Percentiles rank a stretch among this genome's conserved stretches.
Evolutionary conservation across 2,329 filamentous ascomycete genomes (phyloP).

Genomic region (Tympanopsis confertula): DNA sequence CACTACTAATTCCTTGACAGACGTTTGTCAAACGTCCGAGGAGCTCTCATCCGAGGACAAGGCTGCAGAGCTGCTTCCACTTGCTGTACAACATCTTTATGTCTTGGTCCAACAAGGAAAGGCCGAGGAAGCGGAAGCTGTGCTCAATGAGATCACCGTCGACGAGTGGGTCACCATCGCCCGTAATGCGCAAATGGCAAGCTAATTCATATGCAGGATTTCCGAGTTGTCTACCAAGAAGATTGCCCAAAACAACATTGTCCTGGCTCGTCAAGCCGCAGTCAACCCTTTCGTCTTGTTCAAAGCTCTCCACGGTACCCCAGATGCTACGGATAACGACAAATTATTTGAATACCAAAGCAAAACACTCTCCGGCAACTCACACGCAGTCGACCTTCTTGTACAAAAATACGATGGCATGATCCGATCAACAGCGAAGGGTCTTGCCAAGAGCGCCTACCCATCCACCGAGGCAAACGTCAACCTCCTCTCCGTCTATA

Average conservation of each 20-base stretch:
- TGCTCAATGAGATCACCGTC: slow-evolving; percentile 35
- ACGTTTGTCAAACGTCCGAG: slow-evolving; percentile 45
- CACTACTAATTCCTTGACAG: slow-evolving; percentile 13
- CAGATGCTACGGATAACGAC: slow-evolving; percentile 35
- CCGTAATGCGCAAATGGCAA: neutral
- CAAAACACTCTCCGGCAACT: slow-evolving; percentile 38
- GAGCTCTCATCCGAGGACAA: slow-evolving; percentile 49
- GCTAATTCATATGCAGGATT: slow-evolving; percentile 24
- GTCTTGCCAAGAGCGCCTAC: slow-evolving; percentile 21
- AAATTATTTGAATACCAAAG: slow-evolving; percentile 46
- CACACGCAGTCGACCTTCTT: slow-evolving; percentile 42
- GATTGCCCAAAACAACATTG: slow-evolving; percentile 47
- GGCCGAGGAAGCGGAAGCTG: slow-evolving; percentile 37
- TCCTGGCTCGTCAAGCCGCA: slow-evolving; percentile 29
- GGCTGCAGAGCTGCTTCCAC: slow-evolving; percentile 44
- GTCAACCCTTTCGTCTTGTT: slow-evolving; percentile 46
- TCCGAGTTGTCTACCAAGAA: slow-evolving; percentile 44
- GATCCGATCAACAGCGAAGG: slow-evolving; percentile 37
- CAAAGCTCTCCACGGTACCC: slow-evolving; percentile 38
- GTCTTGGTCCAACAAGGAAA: slow-evolving; percentile 41
- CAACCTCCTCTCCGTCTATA: slow-evolving; percentile 48
- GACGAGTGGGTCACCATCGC: slow-evolving; percentile 24
- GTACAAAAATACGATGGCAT: slow-evolving; percentile 48
- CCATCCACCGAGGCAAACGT: slow-evolving; percentile 18
- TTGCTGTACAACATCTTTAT: slow-evolving; percentile 48